Conservation (phyloP, 495 filamentous ascomycete genomes). For the Tuber indicum region DNA sequence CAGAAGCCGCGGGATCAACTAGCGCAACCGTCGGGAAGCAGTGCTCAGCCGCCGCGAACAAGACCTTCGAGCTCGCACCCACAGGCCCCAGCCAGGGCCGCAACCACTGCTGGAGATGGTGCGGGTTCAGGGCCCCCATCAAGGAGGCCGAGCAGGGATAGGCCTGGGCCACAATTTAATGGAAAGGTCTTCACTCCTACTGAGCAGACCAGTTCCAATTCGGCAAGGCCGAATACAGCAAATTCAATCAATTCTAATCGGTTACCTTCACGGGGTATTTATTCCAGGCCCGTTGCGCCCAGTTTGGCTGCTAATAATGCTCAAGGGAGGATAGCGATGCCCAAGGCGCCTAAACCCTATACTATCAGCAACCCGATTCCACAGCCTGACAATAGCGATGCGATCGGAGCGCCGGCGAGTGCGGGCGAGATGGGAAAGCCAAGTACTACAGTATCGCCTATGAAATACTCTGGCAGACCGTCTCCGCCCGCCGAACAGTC, state of each 20-base stretch:
- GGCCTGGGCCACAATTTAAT: slow-evolving; percentile 42
- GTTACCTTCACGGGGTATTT: slow-evolving; percentile 73
- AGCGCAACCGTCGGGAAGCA: slow-evolving; percentile 33
- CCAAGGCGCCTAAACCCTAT: slow-evolving; percentile 65
- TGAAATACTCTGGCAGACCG: slow-evolving; percentile 46
- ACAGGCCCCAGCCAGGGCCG: slow-evolving; percentile 36
- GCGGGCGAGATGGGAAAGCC: slow-evolving; percentile 53
- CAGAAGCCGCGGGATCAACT: slow-evolving; percentile 49
- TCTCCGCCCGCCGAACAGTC: slow-evolving; percentile 47
- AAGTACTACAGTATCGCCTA: slow-evolving; percentile 48
- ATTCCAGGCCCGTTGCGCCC: slow-evolving; percentile 81
- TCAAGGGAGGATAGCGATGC: slow-evolving; percentile 83
- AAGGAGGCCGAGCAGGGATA: slow-evolving; percentile 36
- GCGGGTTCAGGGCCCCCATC: slow-evolving; percentile 27
- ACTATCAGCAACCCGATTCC: slow-evolving; percentile 65
- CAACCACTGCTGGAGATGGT: slow-evolving; percentile 26
- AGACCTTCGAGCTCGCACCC: slow-evolving; percentile 44
- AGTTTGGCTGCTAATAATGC: slow-evolving; percentile 84
- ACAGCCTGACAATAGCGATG: slow-evolving; percentile 50
- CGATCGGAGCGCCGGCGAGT: slow-evolving; percentile 39
- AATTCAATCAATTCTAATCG: slow-evolving; percentile 65
- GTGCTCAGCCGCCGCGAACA: slow-evolving; percentile 37
- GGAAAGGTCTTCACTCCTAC: slow-evolving; percentile 48
- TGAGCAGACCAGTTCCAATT: slow-evolving; percentile 44
- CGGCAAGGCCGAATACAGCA: slow-evolving; percentile 68